Evolutionary conservation across 192 early-diverging fungal genomes (phyloP), one percentile per base, ranked within the genome.

Genomic region (Entomortierella chlamydospora): DNA sequence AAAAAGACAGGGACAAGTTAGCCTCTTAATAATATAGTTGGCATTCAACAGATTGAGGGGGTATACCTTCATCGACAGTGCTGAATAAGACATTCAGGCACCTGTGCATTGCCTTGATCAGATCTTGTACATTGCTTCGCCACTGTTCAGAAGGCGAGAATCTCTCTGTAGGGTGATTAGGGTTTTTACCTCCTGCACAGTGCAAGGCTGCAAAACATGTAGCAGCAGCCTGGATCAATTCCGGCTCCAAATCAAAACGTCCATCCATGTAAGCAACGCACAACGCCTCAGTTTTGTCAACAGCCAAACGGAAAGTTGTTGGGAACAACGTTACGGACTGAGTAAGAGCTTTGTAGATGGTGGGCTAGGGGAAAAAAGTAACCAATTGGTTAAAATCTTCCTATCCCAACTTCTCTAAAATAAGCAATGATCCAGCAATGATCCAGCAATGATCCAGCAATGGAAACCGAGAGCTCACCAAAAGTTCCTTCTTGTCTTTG

Each of bases 41-140:
- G 7, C 13, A 13, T 41, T 41, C 13, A 57, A 70, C 23, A 8
- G 22, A 63, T 15, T 20, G 1, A 52, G 22, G 1, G 31, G 2
- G 28, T 42, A 68, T 53, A 85, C 85, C 88, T 86, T 90, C 88
- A 50, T 88, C 88, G 1, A 90, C 65, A 2, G 84, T 84, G 47
- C 67, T 71, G 41, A 88, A 85, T 12, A 90, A 61, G 17, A 64
- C 67, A 51, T 87, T 82, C 63, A 90, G 70, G 31, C 71, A 63
- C 29, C 61, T 30, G 50, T 90, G 82, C 20, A 84, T 62, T 6
- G 86, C 82, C 64, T 86, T 83, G 57, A 90, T 70, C 29, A 88
- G 28, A 28, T 74, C 81, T 26, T 81, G 57, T 4, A 82, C 10
- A 31, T 73, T 83, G 9, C 53, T 61, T 34, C 72, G 77, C 88